Conservation (phyloP, 75 land plant genomes). For the Ceratopteris richardii region DNA sequence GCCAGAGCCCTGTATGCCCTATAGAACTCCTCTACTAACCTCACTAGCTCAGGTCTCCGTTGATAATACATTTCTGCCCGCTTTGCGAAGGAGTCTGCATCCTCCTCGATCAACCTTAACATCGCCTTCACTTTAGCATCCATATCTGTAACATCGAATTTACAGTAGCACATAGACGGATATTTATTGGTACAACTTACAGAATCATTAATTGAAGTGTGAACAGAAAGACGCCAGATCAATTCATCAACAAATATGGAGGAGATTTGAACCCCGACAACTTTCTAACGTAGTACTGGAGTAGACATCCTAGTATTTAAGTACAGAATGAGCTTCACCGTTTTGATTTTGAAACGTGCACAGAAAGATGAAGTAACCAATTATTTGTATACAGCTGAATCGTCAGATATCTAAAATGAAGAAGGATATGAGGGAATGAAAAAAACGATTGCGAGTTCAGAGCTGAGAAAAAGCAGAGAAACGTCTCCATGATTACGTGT, state of each 20-base stretch:
- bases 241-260: background rate
- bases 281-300: too few species aligned
- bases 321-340: too few species aligned
- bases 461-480: too few species aligned
- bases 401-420: too few species aligned
- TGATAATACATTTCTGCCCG: constrained; percentile 87
- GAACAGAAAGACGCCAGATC: background rate
- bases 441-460: too few species aligned
- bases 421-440: too few species aligned
- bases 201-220: background rate
- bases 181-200: background rate
- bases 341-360: too few species aligned
- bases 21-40: constrained; percentile 71
- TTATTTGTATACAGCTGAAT: too few species aligned
- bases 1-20: constrained; percentile 74
- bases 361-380: too few species aligned
- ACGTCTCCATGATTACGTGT: too few species aligned
- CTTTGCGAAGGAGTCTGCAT: constrained; percentile 86
- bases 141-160: constrained; percentile 70
- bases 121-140: constrained; percentile 57
- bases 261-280: too few species aligned
- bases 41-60: constrained; percentile 73
- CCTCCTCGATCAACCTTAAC: constrained; percentile 71
- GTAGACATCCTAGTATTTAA: too few species aligned
- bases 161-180: background rate